phyloP scores from a whole-genome alignment of 2,329 filamentous ascomycete species.

The Stromatinia cepivora region DNA sequence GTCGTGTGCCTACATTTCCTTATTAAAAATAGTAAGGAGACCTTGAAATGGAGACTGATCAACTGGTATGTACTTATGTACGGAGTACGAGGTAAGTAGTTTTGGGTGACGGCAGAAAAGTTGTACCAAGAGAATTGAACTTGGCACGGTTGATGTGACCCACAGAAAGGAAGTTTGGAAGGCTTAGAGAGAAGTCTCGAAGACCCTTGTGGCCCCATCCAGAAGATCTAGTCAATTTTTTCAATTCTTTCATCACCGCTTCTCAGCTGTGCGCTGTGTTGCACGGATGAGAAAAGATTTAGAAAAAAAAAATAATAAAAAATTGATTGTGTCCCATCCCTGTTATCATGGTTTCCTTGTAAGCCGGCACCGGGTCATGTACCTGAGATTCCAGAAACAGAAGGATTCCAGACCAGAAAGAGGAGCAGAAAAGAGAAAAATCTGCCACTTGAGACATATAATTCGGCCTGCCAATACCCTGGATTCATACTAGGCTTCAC shows the following conservation, averaged over 20 bases:
- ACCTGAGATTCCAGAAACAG: constrained; percentile 2
- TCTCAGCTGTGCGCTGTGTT: background rate
- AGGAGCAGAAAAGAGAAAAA: background rate
- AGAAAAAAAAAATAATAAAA: background rate
- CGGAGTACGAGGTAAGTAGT: constrained; percentile 3
- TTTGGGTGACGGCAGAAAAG: constrained; percentile 5
- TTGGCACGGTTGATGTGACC: constrained; percentile 10
- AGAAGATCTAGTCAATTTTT: constrained; percentile 5
- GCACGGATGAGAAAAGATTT: background rate
- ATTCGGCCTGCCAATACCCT: too few relatives aligned
- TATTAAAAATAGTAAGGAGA: constrained; percentile 1
- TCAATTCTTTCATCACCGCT: constrained; percentile 5
- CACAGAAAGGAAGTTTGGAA: constrained; percentile 4
- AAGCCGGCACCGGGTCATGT: background rate
- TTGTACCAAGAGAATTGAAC: background rate
- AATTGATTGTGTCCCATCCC: background rate
- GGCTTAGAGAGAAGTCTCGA: background rate
- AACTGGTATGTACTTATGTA: background rate
- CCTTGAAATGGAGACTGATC: background rate
- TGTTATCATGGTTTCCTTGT: constrained; percentile 2
- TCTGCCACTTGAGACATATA: background rate
- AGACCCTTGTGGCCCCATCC: background rate
- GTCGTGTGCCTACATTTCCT: background rate
- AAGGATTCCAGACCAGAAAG: background rate
- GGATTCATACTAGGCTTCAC: too few relatives aligned